Evolutionary conservation across 176 grass and related monocot species (phyloP), one percentile per base, ranked within the genome.

Genomic region (Urochloa ruziziensis): DNA sequence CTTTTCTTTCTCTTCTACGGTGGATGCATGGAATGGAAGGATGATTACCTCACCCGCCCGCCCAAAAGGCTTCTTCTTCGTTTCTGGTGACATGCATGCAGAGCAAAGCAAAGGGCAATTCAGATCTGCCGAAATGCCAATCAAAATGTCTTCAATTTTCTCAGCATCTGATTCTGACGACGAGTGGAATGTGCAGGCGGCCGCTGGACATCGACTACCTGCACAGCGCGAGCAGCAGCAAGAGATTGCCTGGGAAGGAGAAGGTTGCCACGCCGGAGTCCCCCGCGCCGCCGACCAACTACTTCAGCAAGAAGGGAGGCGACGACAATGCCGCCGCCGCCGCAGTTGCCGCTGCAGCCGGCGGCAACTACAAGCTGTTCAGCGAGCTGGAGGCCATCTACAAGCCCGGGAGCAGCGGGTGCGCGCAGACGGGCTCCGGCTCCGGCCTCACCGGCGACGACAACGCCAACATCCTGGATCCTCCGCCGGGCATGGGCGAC

Each of bases 321-420:
- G 74, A 83, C 9, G 91, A 89, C 61, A 68, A 70, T 71, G 81
- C 49, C 0, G 67, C 48, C 0, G 85, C 60, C 0, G 67, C 76
- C 1, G 25, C 75, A 1, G 69, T 43, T 0, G 73, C 46, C 0
- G 62, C 66, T 0, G 82, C 70, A 0, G 85, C 13, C 35, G 84
- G 67, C 49, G 89, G 86, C 80, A 96, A 96, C 78, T 99, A 99
- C 89, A 99, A 99, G 89, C 91, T 99, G 21, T 99, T 96, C 83
- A 96, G 96, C 77, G 96, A 99, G 73, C 89, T 99, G 25, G 96
- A 99, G 51, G 96, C 96, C 62, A 99, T 99, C 83, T 99, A 89
- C 87, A 90, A 99, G 85, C 96, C 96, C 0, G 96, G 96, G 23
- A 93, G 87, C 54, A 70, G 91, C 5, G 66, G 82, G n/a, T n/a